These are phyloP conservation scores for Saccharomyces mikatae DNA, from an alignment of 805 yeast genomes.

Conservation along the genomic window DNA sequence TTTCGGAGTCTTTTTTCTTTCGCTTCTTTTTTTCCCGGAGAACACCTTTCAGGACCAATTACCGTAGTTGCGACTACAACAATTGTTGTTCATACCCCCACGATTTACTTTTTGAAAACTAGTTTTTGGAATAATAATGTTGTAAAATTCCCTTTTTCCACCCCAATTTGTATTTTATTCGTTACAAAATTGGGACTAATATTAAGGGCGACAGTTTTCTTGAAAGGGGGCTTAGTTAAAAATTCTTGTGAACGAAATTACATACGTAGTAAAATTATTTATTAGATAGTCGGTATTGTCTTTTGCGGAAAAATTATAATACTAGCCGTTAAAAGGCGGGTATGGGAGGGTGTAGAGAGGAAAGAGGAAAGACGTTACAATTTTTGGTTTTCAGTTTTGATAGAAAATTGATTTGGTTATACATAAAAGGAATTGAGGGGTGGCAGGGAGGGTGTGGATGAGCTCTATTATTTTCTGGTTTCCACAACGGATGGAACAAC, in stretches of 20 bases:
- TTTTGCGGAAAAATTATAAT: not conserved
- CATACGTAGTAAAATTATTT: not conserved
- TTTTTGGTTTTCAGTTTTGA: not conserved
- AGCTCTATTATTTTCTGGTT: slow-evolving; percentile 7
- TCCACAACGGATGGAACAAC: slow-evolving; percentile 38
- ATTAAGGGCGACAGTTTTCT: slow-evolving; percentile 21
- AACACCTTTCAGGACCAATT: slow-evolving; percentile 16
- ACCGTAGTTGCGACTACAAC: slow-evolving; percentile 31
- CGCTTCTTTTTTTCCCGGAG: not conserved
- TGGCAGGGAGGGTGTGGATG: not conserved
- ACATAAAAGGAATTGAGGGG: not conserved
- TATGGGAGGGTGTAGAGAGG: not conserved
- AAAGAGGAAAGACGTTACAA: not conserved
- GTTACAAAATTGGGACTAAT: slow-evolving; percentile 30
- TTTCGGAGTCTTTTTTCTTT: not conserved
- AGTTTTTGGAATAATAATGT: slow-evolving; percentile 28
- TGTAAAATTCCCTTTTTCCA: slow-evolving; percentile 27
- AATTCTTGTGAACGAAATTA: not conserved
- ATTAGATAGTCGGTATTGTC: not conserved
- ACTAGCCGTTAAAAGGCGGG: not conserved
- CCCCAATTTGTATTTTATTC: slow-evolving; percentile 25
- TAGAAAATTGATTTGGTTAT: not conserved
- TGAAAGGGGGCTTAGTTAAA: not conserved
- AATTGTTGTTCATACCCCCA: slow-evolving; percentile 23
- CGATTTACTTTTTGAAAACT: slow-evolving; percentile 27